Conservation (phyloP, 352 stramenopile genomes). For the Phytophthora brassicae region DNA sequence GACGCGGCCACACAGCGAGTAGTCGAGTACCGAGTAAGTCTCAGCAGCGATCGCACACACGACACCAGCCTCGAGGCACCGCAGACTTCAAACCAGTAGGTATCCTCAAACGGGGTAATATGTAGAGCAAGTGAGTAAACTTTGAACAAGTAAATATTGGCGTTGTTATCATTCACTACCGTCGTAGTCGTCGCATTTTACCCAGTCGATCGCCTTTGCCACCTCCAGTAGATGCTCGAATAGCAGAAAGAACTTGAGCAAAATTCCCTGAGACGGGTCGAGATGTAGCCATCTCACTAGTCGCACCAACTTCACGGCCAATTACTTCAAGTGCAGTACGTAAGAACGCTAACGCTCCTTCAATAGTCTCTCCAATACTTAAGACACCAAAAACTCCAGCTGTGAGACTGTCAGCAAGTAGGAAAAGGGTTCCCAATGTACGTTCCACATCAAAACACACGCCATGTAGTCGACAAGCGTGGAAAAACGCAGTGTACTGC, state of each 20-base stretch:
- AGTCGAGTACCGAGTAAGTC: constrained; percentile 24
- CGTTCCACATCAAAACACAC: constrained; percentile 86
- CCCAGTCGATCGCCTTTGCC: constrained; percentile 49
- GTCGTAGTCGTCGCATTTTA: constrained; percentile 25
- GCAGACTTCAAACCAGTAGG: constrained; percentile 50
- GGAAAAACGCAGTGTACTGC: constrained; percentile 85
- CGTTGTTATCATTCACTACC: constrained; percentile 22
- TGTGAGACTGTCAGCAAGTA: constrained; percentile 80
- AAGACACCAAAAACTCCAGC: constrained; percentile 73
- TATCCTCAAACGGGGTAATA: constrained; percentile 51
- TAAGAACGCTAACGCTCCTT: constrained; percentile 56
- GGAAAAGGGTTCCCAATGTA: constrained; percentile 67
- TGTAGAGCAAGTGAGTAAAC: constrained; percentile 29
- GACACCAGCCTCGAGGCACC: constrained; percentile 27
- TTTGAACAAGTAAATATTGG: constrained; percentile 30
- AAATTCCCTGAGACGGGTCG: constrained; percentile 55
- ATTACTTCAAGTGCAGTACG: constrained; percentile 79
- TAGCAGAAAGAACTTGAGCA: constrained; percentile 46
- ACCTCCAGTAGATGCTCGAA: constrained; percentile 46
- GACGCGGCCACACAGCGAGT: constrained; percentile 9
- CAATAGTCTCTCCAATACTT: constrained; percentile 56
- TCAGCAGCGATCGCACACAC: constrained; percentile 21
- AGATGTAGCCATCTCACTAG: constrained; percentile 19
- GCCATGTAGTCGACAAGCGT: constrained; percentile 82
- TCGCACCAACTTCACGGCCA: constrained; percentile 59